A percentile compares a stretch with the other conserved stretches of the same genome.
phyloP scores from a whole-genome alignment of 768 basidiomycete genomes.

The Phylloporus scabripes region DNA sequence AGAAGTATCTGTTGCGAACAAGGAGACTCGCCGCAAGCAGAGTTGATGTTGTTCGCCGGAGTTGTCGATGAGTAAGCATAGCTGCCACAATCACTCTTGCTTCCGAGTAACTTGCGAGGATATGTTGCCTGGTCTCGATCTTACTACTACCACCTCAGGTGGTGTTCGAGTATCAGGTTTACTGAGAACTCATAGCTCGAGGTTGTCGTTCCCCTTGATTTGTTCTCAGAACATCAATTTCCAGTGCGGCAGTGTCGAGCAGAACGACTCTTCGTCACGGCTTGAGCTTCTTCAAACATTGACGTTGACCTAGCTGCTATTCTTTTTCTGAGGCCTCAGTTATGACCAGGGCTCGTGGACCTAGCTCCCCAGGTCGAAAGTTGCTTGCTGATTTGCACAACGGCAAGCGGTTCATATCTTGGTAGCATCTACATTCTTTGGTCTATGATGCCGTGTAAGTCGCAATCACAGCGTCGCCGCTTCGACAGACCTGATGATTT shows the following conservation, averaged over 20 bases:
- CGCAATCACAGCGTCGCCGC: not conserved
- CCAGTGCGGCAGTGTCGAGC: not conserved
- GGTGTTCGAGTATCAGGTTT: not conserved
- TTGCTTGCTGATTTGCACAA: not conserved
- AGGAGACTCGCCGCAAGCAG: too few relatives aligned
- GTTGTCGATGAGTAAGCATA: not conserved
- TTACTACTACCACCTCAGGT: not conserved
- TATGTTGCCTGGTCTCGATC: not conserved
- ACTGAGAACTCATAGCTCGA: not conserved
- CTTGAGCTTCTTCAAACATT: not conserved
- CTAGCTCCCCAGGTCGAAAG: not conserved
- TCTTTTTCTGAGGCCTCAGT: not conserved
- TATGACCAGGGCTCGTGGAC: not conserved
- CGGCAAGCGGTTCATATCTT: not conserved
- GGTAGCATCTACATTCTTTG: too few relatives aligned
- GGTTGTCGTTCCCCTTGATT: not conserved
- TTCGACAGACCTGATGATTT: too few relatives aligned
- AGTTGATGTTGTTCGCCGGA: too few relatives aligned
- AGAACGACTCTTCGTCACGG: not conserved
- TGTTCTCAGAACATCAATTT: not conserved
- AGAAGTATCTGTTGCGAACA: not conserved
- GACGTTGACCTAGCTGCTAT: not conserved
- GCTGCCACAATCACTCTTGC: not conserved
- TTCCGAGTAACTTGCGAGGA: not conserved
- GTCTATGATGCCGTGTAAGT: constrained; percentile 1